Evolutionary conservation across 768 basidiomycete species (phyloP).

Genomic region (Boletus speciosus): DNA sequence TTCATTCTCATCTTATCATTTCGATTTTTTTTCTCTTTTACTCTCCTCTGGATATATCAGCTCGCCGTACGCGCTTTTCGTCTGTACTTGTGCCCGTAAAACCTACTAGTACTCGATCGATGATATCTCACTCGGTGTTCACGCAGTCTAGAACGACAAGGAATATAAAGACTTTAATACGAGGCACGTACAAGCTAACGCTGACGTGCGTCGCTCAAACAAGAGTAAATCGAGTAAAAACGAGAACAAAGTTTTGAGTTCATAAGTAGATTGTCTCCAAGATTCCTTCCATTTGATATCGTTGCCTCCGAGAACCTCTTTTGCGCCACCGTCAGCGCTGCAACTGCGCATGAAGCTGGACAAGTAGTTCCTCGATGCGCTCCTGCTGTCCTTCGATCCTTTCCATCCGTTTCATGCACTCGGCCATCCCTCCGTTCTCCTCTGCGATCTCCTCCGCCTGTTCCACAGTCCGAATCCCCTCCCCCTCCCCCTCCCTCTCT

Average conservation of each 20-base stretch:
- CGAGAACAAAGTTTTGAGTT: neutral
- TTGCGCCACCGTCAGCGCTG: conserved; percentile 2
- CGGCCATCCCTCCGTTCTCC: conserved; percentile 24
- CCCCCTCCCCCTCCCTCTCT: conserved; percentile 10
- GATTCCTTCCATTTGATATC: neutral
- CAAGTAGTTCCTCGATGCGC: conserved; percentile 47
- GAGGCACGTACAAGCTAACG: neutral
- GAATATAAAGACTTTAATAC: conserved; percentile 1
- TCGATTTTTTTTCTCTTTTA: neutral
- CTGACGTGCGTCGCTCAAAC: neutral
- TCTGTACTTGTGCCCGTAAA: conserved; percentile 17
- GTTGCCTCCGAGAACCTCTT: neutral
- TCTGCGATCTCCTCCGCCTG: conserved; percentile 27
- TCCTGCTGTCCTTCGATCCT: conserved; percentile 43
- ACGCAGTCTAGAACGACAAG: neutral
- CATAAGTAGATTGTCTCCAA: neutral
- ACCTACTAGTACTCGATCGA: conserved; percentile 3
- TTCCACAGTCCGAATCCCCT: conserved; percentile 22
- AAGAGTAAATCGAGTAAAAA: neutral
- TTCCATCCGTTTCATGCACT: conserved; percentile 35
- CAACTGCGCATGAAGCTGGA: conserved; percentile 27
- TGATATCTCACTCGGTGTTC: neutral
- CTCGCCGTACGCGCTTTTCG: neutral
- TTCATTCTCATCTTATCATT: neutral
- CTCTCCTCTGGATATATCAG: conserved; percentile 9